A percentile compares a stretch with the other conserved stretches of the same genome.
Evolutionary conservation across 106 monocot genomes (phyloP).

Genomic region (Acorus calamus): DNA sequence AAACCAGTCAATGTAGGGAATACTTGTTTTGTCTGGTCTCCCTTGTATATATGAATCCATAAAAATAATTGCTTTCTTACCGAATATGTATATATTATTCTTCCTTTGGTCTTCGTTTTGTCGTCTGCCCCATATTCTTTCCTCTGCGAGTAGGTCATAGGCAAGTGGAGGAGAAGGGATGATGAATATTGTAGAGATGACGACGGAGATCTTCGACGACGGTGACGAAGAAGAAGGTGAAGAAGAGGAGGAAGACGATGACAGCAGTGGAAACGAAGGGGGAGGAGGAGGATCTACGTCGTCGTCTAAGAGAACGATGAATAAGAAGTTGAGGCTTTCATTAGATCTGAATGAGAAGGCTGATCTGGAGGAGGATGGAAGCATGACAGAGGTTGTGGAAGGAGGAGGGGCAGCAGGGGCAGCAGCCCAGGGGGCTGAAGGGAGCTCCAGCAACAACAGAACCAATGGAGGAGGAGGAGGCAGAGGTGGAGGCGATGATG

Average conservation of each 20-base stretch:
- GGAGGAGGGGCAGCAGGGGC: not conserved
- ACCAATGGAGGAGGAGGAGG: not conserved
- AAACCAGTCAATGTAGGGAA: slow-evolving; percentile 41
- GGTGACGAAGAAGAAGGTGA: not conserved
- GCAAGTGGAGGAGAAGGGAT: not conserved
- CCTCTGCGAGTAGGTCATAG: too few species aligned
- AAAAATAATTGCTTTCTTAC: too few species aligned
- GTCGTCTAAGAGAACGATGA: too few species aligned
- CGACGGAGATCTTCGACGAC: too few species aligned
- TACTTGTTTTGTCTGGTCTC: slow-evolving; percentile 22
- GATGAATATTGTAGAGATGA: too few species aligned
- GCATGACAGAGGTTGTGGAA: slow-evolving; percentile 27
- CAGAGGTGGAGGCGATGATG: slow-evolving; percentile 8
- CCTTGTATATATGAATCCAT: not conserved
- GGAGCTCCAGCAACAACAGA: slow-evolving; percentile 26
- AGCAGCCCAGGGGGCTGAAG: not conserved
- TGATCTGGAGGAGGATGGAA: slow-evolving; percentile 39
- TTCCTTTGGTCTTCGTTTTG: too few species aligned
- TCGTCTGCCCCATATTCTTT: too few species aligned
- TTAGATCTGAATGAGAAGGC: slow-evolving; percentile 61
- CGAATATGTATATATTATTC: too few species aligned
- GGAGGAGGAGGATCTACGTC: slow-evolving; percentile 17
- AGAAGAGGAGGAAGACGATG: not conserved
- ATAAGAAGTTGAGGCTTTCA: slow-evolving; percentile 3
- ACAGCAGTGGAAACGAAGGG: slow-evolving; percentile 22